Evolutionary conservation across 129 eudicot species (phyloP).

Genomic region (Tanacetum coccineum): DNA sequence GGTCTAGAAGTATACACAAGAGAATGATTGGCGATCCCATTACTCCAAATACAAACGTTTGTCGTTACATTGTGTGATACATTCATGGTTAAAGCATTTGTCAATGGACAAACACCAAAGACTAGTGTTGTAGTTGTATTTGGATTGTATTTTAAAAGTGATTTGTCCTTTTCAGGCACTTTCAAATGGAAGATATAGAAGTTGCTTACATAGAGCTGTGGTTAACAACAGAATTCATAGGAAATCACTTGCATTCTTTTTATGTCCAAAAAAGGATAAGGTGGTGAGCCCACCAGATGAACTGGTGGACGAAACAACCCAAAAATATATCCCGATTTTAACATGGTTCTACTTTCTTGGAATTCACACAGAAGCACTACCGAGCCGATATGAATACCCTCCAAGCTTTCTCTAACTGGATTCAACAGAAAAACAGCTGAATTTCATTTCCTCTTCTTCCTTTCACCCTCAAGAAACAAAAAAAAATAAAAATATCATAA

Average conservation of each 20-base stretch:
- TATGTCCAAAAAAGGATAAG: slow-evolving; percentile 55
- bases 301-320: slow-evolving; percentile 51
- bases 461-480: neutral
- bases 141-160: neutral
- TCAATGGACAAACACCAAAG: slow-evolving; percentile 3
- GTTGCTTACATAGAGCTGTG: slow-evolving; percentile 74
- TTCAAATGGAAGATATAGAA: slow-evolving; percentile 60
- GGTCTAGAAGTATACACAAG: slow-evolving; percentile 67
- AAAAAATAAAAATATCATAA: neutral
- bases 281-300: slow-evolving; percentile 57
- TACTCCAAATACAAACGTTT: slow-evolving; percentile 42
- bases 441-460: neutral
- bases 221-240: slow-evolving; percentile 53
- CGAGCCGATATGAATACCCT: slow-evolving; percentile 68
- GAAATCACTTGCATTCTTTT: slow-evolving; percentile 63
- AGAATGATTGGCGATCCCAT: slow-evolving; percentile 59
- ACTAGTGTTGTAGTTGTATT: slow-evolving; percentile 2
- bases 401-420: slow-evolving; percentile 50
- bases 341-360: slow-evolving; percentile 50
- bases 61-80: slow-evolving; percentile 68
- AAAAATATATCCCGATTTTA: slow-evolving; percentile 57
- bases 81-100: slow-evolving; percentile 47
- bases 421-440: slow-evolving; percentile 34
- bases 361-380: slow-evolving; percentile 64
- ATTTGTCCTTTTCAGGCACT: slow-evolving; percentile 47